Evolutionary conservation across 1,284 basidiomycete genomes (phyloP), one percentile per base, ranked within the genome.

Genomic region (Taiwanofungus camphoratus): DNA sequence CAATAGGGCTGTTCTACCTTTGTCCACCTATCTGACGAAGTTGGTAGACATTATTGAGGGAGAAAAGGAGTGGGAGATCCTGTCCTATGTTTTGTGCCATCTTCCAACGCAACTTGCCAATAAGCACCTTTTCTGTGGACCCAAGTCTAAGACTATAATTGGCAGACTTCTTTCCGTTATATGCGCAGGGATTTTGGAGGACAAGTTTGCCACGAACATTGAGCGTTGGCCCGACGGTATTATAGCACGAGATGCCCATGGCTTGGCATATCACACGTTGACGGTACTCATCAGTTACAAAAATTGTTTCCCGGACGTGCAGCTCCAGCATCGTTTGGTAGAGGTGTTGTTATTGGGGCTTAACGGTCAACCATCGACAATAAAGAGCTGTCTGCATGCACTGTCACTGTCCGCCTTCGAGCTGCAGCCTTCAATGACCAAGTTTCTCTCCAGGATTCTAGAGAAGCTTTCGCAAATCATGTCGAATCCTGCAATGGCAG

Each of bases 71-170:
- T 99, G 96, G 95, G 96, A 99, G 54, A 72, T 99, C 26, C 72
- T 98, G 12, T 92, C 92, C 3, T 99, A 96, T 58, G 73, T 95
- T 4, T 73, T 99, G 2, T 91, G 88, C 58, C 90, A 95, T 64
- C 73, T 99, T 1, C 94, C 96, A 0, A 74, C 83, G 16, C 94
- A 99, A 62, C 76, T 99, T 3, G 74, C 87, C 41, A 99, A 99
- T 75, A 98, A 97, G 65, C 92, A 98, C 59, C 77, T 97, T 44
- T 94, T 97, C 65, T 97, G 94, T 59, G 96, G 96, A 0, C 88
- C 87, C 0, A 80, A 82, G 41, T 84, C 88, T 9, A 73, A 82
- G 12, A 65, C 63, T 9, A 75, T 82, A 16, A 76, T 96, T 16
- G 68, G 79, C 8, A 71, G 69, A 37, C 65, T 99, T 30, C 69